A percentile compares a stretch with the other conserved stretches of the same genome.
Evolutionary conservation across 768 basidiomycete genomes (phyloP).

Genomic region (Termitomyces sp.): DNA sequence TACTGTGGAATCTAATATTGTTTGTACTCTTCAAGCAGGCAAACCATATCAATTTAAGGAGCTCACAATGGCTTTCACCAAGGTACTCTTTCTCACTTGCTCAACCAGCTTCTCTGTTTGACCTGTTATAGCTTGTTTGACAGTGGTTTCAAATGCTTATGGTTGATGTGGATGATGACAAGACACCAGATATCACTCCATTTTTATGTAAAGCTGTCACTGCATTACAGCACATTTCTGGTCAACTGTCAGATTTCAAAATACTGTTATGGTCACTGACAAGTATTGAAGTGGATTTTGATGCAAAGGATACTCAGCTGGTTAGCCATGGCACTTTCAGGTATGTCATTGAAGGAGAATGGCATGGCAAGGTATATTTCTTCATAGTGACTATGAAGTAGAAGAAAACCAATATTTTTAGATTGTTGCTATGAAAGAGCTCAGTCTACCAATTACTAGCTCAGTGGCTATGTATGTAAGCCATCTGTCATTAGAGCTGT

Average conservation of each 20-base stretch:
- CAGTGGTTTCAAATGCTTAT: slow-evolving; percentile 5
- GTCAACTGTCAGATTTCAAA: slow-evolving; percentile 9
- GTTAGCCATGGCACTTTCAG: slow-evolving; percentile 23
- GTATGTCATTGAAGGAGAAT: slow-evolving; percentile 20
- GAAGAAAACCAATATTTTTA: not conserved
- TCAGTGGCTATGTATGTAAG: slow-evolving; percentile 6
- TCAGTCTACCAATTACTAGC: slow-evolving; percentile 13
- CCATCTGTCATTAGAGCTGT: not conserved
- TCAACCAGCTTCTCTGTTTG: not conserved
- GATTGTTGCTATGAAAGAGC: slow-evolving; percentile 25
- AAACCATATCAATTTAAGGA: slow-evolving; percentile 10
- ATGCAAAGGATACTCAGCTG: slow-evolving; percentile 9
- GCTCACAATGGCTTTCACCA: slow-evolving; percentile 12
- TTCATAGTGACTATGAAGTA: not conserved
- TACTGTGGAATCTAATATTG: slow-evolving; percentile 1
- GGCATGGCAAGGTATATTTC: slow-evolving; percentile 16
- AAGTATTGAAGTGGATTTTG: slow-evolving; percentile 19
- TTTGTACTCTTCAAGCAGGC: slow-evolving; percentile 5
- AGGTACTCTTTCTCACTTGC: not conserved
- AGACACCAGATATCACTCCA: slow-evolving; percentile 3
- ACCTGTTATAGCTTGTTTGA: not conserved
- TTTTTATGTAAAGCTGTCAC: slow-evolving; percentile 11
- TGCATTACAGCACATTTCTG: slow-evolving; percentile 8
- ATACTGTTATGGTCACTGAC: slow-evolving; percentile 20
- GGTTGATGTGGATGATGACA: not conserved